Conservation (phyloP, 1,139 yeast genomes). For the Nakaseomyces sp. region DNA sequence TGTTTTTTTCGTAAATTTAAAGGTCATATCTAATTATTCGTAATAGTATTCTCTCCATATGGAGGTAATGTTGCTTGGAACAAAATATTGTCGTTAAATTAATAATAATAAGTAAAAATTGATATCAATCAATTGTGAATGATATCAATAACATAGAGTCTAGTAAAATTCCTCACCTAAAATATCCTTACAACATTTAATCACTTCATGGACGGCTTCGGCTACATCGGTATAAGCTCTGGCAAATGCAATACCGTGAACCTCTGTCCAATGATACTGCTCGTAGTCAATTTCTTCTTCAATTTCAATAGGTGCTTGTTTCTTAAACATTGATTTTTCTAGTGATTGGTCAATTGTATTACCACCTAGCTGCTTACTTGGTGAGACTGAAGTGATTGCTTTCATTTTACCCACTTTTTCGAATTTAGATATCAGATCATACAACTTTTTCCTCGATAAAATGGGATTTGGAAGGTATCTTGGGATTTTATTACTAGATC, state of each 20-base stretch:
- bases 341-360: slow-evolving; percentile 9
- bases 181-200: slow-evolving; percentile 35
- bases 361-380: slow-evolving; percentile 3
- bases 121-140: background rate
- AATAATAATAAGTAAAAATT: background rate
- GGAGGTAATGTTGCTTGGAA: background rate
- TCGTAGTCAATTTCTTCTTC: slow-evolving; percentile 22
- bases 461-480: slow-evolving; percentile 39
- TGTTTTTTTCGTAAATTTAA: background rate
- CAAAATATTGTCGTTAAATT: too few species aligned
- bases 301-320: slow-evolving; percentile 3
- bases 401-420: slow-evolving; percentile 15
- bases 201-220: slow-evolving; percentile 36
- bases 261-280: slow-evolving; percentile 38
- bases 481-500: slow-evolving; percentile 35
- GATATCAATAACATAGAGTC: too few species aligned
- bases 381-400: background rate
- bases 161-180: slow-evolving; percentile 36
- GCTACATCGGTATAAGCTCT: slow-evolving; percentile 41
- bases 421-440: slow-evolving; percentile 34
- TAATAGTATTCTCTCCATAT: background rate
- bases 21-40: background rate
- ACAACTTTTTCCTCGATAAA: slow-evolving; percentile 37
- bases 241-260: slow-evolving; percentile 43
- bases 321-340: slow-evolving; percentile 8